Base-by-base conservation (phyloP, 495 filamentous ascomycete species). In the Cladorrhinum samala region DNA sequence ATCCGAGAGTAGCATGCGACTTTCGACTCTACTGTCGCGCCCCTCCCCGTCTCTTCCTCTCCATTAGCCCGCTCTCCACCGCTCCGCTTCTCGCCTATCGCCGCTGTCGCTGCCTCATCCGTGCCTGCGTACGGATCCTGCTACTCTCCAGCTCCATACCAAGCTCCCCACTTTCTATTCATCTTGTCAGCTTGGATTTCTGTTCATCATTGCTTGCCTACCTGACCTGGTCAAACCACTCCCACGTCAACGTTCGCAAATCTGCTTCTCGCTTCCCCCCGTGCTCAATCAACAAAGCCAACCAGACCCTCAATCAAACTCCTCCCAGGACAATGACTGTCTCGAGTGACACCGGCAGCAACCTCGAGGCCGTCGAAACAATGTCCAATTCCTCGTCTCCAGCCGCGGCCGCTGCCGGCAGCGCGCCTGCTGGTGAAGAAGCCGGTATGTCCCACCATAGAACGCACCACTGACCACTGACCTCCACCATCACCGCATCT, bases 311-410 rank as follows among this genome's bases (percentile, higher is more conserved):
- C 38, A 23, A 43, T 24, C n/a, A 19, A 37, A 21, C 50, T 33
- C 19, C 39, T 50, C 30, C 41, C 36, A 46, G 60, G 60, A 67
- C 55, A 42, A 67, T 68, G 65, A 62, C 62, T 42, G 54, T 63
- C 39, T 65, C 62, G 55, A 67, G 48, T 52, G 64, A 70, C 59
- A 50, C 55, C 45, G 55, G 33, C 18, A 53, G 17, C 59, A 64
- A 68, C 60, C 52, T 57, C 40, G 66, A 68, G 37, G 33, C 56
- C 52, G 57, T 49, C 53, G 58, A 52, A 37, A 39, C 55, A 52
- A 70, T 70, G 68, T 66, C 68, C 55, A 66, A 66, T 56, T 60
- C 67, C 42, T 52, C 66, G 48, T 48, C 56, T 21, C 55, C 60
- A 23, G 45, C 63, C 21, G 40, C 58, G 54, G 56, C 57, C 19